Evolutionary conservation across 106 monocot genomes (phyloP), one percentile per base, ranked within the genome.

Genomic region (Amphibolis antarctica): DNA sequence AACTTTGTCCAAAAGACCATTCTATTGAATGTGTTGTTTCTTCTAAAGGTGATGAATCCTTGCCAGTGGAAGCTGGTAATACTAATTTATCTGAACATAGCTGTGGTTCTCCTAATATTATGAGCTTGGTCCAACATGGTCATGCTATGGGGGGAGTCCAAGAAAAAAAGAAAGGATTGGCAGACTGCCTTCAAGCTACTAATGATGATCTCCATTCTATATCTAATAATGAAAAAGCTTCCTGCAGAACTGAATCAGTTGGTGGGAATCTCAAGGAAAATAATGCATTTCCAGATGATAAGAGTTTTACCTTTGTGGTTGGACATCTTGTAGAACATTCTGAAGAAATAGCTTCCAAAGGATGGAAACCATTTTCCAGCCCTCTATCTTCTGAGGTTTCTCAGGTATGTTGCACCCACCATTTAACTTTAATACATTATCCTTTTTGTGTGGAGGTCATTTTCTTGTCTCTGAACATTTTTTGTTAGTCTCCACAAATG

Each of bases 251-350:
- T 42, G 60, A 68, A 56, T 60, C 66, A 30, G 46, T 12, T 49
- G 44, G 19, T 63, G 15, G 49, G 49, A 55, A 61, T 61, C 50
- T 65, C 9, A 71, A 81, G 64, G 71, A 78, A 29, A 52, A 12
- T 25, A 72, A 19, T 42, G 28, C 63, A 31, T 51, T 68, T 73
- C 66, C 77, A 70, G 80, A 80, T 71, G 77, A 82, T 70, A 83
- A 71, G 69, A 85, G 69, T 64, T 82, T 82, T 36, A 72, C 78
- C 47, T 84, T 81, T 69, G 77, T 77, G 66, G 96, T 87, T 69
- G 74, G 77, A 20, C 67, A 80, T 45, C 5, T 55, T 53, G 45
- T 46, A 50, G 74, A 82, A 62, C 53, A 63, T 26, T 62, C 81
- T 74, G 68, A 66, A 63, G 82, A 69, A 44, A 77, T 58, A 28